These are phyloP conservation scores for Zalaria sp. DNA, from an alignment of 2,329 filamentous ascomycete species.

Conservation along the genomic window DNA sequence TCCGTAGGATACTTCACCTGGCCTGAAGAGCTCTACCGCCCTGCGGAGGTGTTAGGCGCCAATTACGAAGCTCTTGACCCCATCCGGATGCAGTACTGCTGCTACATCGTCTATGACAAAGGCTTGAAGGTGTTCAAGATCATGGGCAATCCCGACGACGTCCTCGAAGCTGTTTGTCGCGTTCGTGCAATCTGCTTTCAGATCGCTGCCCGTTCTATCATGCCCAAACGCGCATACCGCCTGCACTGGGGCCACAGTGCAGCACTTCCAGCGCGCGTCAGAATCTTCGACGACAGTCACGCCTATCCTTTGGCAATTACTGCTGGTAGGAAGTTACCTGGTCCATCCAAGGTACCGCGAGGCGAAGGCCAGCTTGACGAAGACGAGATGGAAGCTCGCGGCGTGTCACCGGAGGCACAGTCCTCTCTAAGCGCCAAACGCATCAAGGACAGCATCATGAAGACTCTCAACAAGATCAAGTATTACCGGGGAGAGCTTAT, in stretches of 20 bases:
- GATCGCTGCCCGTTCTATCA: constrained; percentile 18
- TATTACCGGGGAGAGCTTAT: constrained; percentile 19
- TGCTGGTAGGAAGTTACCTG: too few species aligned
- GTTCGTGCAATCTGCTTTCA: constrained; percentile 23
- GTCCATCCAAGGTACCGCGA: too few species aligned
- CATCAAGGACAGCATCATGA: constrained; percentile 6
- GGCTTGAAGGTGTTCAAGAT: constrained; percentile 15
- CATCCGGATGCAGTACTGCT: constrained; percentile 25
- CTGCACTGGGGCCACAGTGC: constrained; percentile 10
- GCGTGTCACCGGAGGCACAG: too few species aligned
- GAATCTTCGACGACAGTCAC: too few species aligned
- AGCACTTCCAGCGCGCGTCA: too few species aligned
- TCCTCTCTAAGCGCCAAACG: too few species aligned
- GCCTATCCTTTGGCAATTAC: too few species aligned
- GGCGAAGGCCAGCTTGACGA: too few species aligned
- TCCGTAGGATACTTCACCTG: constrained; percentile 22
- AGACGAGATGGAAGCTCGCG: too few species aligned
- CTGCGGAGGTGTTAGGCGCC: constrained; percentile 26
- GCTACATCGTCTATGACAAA: constrained; percentile 23
- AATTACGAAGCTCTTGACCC: constrained; percentile 30
- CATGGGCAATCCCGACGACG: constrained; percentile 13
- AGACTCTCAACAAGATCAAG: constrained; percentile 15
- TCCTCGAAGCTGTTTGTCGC: constrained; percentile 17
- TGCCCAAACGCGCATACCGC: constrained; percentile 11
- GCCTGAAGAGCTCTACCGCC: constrained; percentile 27